A percentile compares a stretch with the other conserved stretches of the same genome.
These are phyloP conservation scores for Claviceps arundinis DNA, from an alignment of 2,329 filamentous ascomycete genomes.

Conservation along the genomic window DNA sequence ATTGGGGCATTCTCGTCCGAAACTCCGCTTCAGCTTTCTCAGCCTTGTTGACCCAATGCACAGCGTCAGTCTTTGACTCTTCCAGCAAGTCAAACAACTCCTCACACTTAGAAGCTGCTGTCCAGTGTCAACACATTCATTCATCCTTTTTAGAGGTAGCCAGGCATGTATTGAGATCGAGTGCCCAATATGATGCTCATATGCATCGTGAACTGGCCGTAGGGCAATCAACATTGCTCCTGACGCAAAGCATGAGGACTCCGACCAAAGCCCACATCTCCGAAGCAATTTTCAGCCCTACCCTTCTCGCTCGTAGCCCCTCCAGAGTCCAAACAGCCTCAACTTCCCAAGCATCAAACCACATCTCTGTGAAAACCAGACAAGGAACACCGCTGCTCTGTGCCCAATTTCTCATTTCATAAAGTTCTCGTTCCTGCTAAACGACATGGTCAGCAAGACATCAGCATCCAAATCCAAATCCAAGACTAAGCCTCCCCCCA, in stretches of 20 bases:
- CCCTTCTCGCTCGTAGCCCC: neutral
- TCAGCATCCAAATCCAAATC: neutral
- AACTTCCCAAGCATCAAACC: neutral
- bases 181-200: too few relatives aligned
- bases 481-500: neutral
- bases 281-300: neutral
- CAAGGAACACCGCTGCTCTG: neutral
- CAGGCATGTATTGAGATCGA: too few relatives aligned
- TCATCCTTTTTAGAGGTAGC: too few relatives aligned
- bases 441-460: constrained; percentile 4
- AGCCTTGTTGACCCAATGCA: neutral
- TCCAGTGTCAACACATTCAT: too few relatives aligned
- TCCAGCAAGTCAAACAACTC: too few relatives aligned
- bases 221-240: neutral
- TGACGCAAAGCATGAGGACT: neutral
- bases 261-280: neutral
- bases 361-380: neutral
- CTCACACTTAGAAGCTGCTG: too few relatives aligned
- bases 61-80: too few relatives aligned
- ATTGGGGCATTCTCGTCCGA: neutral
- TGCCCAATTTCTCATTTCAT: neutral
- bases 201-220: too few relatives aligned
- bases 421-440: neutral
- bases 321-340: neutral
- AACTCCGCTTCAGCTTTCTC: neutral